Base-by-base conservation (phyloP, 768 basidiomycete species). In the Melanogaster broomeanus region DNA sequence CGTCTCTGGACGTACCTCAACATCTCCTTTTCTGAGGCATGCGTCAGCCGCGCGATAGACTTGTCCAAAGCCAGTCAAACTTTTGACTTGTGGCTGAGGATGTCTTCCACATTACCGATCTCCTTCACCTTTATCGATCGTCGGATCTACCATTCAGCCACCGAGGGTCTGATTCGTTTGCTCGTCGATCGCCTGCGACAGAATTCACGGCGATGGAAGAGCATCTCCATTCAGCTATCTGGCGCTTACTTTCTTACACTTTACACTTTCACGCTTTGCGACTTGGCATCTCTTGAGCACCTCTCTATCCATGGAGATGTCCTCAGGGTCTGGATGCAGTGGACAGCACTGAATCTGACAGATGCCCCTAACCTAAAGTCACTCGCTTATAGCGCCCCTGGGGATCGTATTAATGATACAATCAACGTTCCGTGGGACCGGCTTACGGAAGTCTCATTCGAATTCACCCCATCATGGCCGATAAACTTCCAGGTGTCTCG, bases 1-100 rank as follows among this genome's bases (percentile, higher is more conserved):
- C 44, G 15, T 18, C 57, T 68, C 3, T 68, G 66, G 66, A 53
- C 53, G 1, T 57, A 59, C 27, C 57, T 67, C 38, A 49, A 42
- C 7, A 10, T 67, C 12, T 40, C 45, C 41, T 46, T 64, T 16
- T 48, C 50, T 19, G 42, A 43, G 0, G 42, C 44, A 9, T 10
- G 12, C 8, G 27, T 8, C 6, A 27, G n/a, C 12, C 48, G 48
- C 0, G 25, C 42, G 25, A 24, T 49, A 35, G 55, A 62, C 31
- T 24, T 51, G 6, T 10, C 18, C 7, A 48, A 24, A 15, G 22
- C 56, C 31, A 13, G 45, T 30, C 35, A 21, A 3, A 6, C 40
- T 10, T 30, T 58, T 1, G 52, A 65, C 31, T 3, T 28, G 6
- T 46, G 56, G 44, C 11, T 63, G 52, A 48, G 54, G 46, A 43